These are phyloP conservation scores for Candida quercuum DNA, from an alignment of 805 yeast species.

Conservation along the genomic window DNA sequence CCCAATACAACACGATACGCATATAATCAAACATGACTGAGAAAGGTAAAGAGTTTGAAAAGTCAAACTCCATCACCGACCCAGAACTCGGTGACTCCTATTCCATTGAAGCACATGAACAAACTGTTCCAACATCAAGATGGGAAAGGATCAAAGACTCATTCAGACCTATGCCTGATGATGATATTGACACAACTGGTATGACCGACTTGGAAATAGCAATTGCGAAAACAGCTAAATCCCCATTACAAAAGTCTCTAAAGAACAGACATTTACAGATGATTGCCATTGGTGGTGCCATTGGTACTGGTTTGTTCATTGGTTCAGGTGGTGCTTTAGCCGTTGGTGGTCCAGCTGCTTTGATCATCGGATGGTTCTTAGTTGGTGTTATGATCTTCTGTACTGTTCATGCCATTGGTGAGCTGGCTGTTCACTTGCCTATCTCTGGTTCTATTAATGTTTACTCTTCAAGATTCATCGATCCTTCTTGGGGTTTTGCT, in stretches of 20 bases:
- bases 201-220: slow-evolving; percentile 1
- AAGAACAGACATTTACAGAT: slow-evolving; percentile 54
- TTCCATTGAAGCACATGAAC: not conserved
- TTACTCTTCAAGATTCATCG: slow-evolving; percentile 45
- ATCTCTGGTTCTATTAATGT: slow-evolving; percentile 49
- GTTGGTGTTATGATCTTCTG: slow-evolving; percentile 53
- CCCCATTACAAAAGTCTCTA: slow-evolving; percentile 48
- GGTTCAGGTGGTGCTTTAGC: slow-evolving; percentile 51
- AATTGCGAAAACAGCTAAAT: slow-evolving; percentile 34
- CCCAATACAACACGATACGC: too few relatives aligned
- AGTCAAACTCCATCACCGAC: slow-evolving; percentile 10
- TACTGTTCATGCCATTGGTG: slow-evolving; percentile 54
- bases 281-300: slow-evolving; percentile 62
- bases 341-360: slow-evolving; percentile 33
- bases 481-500: slow-evolving; percentile 50
- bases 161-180: slow-evolving; percentile 1
- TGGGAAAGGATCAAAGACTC: slow-evolving; percentile 9
- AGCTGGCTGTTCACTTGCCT: slow-evolving; percentile 47
- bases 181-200: slow-evolving; percentile 23
- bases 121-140: slow-evolving; percentile 5
- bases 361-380: slow-evolving; percentile 49
- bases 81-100: too few relatives aligned
- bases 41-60: not conserved
- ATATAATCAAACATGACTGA: slow-evolving; percentile 1
- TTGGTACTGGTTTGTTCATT: slow-evolving; percentile 62